A percentile compares a stretch with the other conserved stretches of the same genome.
These are phyloP conservation scores for Parasitella parasitica DNA, from an alignment of 371 early-diverging fungal species.

Conservation along the genomic window DNA sequence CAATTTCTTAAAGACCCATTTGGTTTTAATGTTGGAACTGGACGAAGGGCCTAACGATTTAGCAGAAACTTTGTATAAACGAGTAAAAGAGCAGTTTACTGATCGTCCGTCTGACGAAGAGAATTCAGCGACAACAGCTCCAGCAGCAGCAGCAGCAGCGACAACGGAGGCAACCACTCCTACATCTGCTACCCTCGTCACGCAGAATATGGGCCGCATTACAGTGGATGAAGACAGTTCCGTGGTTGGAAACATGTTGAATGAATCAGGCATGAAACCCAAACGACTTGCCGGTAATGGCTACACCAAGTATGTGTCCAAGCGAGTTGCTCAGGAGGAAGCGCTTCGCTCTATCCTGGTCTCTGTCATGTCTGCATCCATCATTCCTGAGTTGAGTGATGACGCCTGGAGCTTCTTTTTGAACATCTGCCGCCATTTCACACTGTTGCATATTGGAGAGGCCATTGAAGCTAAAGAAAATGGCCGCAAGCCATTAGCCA, in stretches of 20 bases:
- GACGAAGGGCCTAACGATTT: constrained; percentile 60
- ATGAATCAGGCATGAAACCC: constrained; percentile 40
- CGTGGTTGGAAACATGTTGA: constrained; percentile 33
- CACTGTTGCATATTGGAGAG: constrained; percentile 70
- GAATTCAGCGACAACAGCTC: not conserved
- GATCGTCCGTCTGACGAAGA: not conserved
- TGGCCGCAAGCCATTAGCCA: constrained; percentile 45
- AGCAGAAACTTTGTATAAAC: constrained; percentile 43
- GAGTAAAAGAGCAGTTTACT: constrained; percentile 34
- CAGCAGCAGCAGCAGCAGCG: not conserved
- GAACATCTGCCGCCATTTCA: constrained; percentile 74
- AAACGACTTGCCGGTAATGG: constrained; percentile 42
- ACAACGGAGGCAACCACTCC: not conserved
- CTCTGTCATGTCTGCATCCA: constrained; percentile 69
- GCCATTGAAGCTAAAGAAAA: constrained; percentile 59
- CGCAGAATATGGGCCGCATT: constrained; percentile 8
- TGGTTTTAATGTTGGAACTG: constrained; percentile 72
- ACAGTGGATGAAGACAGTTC: constrained; percentile 33
- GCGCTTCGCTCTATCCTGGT: constrained; percentile 62
- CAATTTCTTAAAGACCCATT: constrained; percentile 67
- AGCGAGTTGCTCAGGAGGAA: constrained; percentile 69
- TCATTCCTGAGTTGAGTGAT: constrained; percentile 59
- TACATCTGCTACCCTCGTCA: not conserved
- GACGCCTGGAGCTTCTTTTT: constrained; percentile 71
- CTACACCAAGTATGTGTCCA: constrained; percentile 44